Evolutionary conservation across 2,329 filamentous ascomycete genomes (phyloP).

Genomic region (Ophiocordyceps polyrhachis-furcata): DNA sequence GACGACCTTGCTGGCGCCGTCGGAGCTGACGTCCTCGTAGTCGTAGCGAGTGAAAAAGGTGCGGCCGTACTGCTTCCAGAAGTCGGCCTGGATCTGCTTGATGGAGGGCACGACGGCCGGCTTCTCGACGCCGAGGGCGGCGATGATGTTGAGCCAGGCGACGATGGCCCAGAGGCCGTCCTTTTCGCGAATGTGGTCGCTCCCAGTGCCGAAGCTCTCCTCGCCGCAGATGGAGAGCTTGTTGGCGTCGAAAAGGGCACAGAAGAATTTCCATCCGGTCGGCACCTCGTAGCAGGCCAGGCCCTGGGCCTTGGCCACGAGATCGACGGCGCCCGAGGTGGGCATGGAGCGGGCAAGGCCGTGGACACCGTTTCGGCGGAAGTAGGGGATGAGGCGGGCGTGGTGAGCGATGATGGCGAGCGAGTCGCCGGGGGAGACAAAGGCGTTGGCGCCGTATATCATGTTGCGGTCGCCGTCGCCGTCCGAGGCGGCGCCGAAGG

Average conservation of each 20-base stretch:
- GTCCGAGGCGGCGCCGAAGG: constrained; percentile 91
- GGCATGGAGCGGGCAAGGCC: constrained; percentile 96
- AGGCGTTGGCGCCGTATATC: constrained; percentile 95
- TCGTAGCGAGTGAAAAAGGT: constrained; percentile 99
- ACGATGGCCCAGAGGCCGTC: constrained; percentile 95
- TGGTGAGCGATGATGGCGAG: constrained; percentile 97
- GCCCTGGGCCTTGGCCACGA: constrained; percentile 87
- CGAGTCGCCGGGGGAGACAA: constrained; percentile 93
- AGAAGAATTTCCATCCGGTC: constrained; percentile 99
- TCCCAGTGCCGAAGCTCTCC: constrained; percentile 94
- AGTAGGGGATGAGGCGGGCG: constrained; percentile 91
- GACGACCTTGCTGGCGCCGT: constrained; percentile 80
- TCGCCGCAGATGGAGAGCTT: constrained; percentile 98
- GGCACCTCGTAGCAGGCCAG: constrained; percentile 90
- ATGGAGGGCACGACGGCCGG: constrained; percentile 74
- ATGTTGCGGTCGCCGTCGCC: constrained; percentile 98
- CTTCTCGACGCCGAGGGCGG: constrained; percentile 70
- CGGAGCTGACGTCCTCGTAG: constrained; percentile 86
- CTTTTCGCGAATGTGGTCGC: constrained; percentile 98
- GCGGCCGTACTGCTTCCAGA: constrained; percentile 90
- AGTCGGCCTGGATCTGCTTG: constrained; percentile 87
- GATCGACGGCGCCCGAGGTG: constrained; percentile 84
- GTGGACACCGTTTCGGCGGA: constrained; percentile 92
- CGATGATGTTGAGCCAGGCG: constrained; percentile 97
- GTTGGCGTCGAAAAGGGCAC: constrained; percentile 79